Evolutionary conservation across 1,284 basidiomycete genomes (phyloP).

Genomic region (Moniliophthora roreri): DNA sequence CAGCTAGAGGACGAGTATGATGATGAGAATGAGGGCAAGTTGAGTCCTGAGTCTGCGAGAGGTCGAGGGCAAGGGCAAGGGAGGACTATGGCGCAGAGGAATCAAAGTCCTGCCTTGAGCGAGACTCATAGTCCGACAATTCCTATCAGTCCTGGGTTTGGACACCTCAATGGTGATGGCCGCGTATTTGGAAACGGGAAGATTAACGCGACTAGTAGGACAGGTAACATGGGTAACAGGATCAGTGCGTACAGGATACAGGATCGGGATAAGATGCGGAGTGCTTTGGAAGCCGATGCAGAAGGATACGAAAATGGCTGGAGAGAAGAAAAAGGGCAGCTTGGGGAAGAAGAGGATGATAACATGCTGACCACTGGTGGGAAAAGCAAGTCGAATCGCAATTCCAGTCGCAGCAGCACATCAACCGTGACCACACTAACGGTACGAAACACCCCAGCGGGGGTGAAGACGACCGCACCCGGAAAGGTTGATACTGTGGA

Average conservation of each 20-base stretch:
- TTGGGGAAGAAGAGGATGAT: constrained; percentile 19
- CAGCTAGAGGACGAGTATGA: constrained; percentile 7
- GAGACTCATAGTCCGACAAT: constrained; percentile 36
- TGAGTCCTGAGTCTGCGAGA: constrained; percentile 7
- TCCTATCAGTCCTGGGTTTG: constrained; percentile 30
- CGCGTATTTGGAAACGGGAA: background rate
- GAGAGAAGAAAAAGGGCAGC: constrained; percentile 3
- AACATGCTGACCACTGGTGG: constrained; percentile 16
- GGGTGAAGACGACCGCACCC: constrained; percentile 33
- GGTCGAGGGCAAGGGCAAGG: constrained; percentile 4
- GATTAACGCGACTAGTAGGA: background rate
- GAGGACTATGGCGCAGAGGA: background rate
- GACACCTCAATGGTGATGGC: background rate
- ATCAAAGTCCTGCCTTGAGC: constrained; percentile 30
- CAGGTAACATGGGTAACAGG: background rate
- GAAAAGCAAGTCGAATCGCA: constrained; percentile 35
- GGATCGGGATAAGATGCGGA: constrained; percentile 1
- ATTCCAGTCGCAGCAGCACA: constrained; percentile 47
- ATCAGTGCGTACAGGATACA: constrained; percentile 8
- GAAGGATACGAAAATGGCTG: background rate
- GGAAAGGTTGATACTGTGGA: constrained; percentile 43
- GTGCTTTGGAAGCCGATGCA: background rate
- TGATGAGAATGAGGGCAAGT: constrained; percentile 1
- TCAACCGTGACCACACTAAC: constrained; percentile 49
- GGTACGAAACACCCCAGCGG: constrained; percentile 41